Evolutionary conservation across 768 basidiomycete genomes (phyloP).

Genomic region (Saitozyma sp.): DNA sequence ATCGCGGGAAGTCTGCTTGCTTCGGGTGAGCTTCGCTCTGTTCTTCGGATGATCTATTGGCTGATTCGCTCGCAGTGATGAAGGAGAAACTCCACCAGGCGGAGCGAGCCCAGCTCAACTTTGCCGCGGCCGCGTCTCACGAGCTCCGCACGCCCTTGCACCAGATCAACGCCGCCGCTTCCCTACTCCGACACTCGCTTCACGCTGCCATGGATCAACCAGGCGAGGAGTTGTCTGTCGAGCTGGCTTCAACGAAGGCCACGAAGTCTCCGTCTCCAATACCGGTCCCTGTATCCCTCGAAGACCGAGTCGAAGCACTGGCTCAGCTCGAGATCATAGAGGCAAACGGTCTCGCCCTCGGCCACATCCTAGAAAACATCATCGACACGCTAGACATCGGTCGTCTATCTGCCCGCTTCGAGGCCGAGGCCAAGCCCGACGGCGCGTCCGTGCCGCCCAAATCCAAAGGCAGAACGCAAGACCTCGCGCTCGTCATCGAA

Average conservation of each 20-base stretch:
- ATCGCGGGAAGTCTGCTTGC: conserved; percentile 49
- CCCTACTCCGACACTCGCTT: conserved; percentile 27
- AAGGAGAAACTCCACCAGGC: conserved; percentile 40
- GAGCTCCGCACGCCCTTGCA: conserved; percentile 50
- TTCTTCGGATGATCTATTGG: background rate
- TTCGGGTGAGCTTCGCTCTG: conserved; percentile 27
- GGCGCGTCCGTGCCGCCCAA: background rate
- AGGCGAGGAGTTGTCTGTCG: background rate
- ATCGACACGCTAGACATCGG: conserved; percentile 50
- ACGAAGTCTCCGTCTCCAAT: background rate
- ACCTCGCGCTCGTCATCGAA: conserved; percentile 31
- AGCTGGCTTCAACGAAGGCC: background rate
- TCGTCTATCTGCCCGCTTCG: background rate
- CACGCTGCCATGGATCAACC: conserved; percentile 14
- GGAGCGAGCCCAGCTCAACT: conserved; percentile 39
- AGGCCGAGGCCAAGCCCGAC: background rate
- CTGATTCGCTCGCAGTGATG: conserved; percentile 28
- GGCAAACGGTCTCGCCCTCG: conserved; percentile 35
- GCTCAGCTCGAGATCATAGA: conserved; percentile 44
- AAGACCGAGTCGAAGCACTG: conserved; percentile 30
- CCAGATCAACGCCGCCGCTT: conserved; percentile 45
- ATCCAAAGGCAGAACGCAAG: conserved; percentile 1
- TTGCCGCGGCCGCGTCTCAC: conserved; percentile 47
- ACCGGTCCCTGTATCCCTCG: conserved; percentile 3
- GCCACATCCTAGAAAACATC: conserved; percentile 43